Base-by-base conservation (phyloP, 2,329 filamentous ascomycete genomes). In the Ophiocordyceps camponoti-saundersi region DNA sequence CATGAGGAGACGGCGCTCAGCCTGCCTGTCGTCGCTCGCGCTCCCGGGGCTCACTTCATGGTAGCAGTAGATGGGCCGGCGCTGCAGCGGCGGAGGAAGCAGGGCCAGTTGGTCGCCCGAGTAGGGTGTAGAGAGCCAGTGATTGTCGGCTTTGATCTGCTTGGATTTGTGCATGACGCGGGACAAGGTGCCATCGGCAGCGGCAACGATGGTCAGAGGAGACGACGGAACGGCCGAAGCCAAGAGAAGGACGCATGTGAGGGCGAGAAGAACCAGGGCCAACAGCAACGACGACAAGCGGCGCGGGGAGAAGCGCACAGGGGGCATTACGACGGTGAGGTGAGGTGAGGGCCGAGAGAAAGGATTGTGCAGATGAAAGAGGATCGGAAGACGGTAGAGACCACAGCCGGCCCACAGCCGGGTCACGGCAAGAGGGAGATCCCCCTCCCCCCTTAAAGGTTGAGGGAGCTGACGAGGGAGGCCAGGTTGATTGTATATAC, bases 51-150 rank as follows among this genome's bases (percentile, higher is more conserved):
- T 77, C 12, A 76, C 68, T 57, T 95, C 87, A 61, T 94, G 95
- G 63, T 90, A 96, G 52, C 88, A 95, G 65, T 95, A 96, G 47
- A 96, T 80, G 1, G 79, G 73, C 22, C 82, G 79, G 21, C 90
- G 77, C 30, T 75, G 67, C 44, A 62, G 65, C 26, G 94, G 67
- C 3, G 85, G 85, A 44, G 92, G 92, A 3, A 96, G 78, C 47
- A 96, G 75, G 8, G 84, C 81, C 47, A 87, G 75, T 57, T 84
- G 82, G 61, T 94, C 84, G 42, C 80, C 88, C 18, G 88, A 95
- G 62, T 95, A 96, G 3, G 89, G 86, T 46, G 66, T 66, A 50
- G 84, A 85, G 55, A 85, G 73, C 88, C 89, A 96, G 60, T 82
- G 86, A 80, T 83, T 93, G 61, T 94, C 81, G 52, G 77, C 80